Evolutionary conservation across 371 early-diverging fungal genomes (phyloP).

Genomic region (Syncephalastrum racemosum): DNA sequence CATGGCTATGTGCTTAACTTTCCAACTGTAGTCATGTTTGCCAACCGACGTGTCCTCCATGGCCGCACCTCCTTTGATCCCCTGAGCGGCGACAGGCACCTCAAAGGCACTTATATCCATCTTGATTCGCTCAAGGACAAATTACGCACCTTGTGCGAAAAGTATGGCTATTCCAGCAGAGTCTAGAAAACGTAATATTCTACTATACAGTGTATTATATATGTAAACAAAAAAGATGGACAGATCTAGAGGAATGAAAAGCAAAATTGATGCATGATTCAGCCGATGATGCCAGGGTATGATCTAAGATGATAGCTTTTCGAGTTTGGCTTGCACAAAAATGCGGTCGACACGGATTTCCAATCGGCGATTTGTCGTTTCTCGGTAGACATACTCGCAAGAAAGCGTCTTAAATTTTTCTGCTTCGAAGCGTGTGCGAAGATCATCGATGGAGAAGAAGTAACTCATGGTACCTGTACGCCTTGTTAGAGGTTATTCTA

Average conservation of each 20-base stretch:
- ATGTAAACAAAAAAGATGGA: background rate
- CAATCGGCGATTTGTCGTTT: constrained; percentile 79
- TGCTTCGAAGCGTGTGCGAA: constrained; percentile 54
- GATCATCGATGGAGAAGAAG: constrained; percentile 64
- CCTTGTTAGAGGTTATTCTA: constrained; percentile 21
- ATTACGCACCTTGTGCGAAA: constrained; percentile 33
- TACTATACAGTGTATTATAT: background rate
- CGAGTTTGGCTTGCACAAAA: constrained; percentile 87
- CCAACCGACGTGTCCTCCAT: constrained; percentile 84
- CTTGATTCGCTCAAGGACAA: constrained; percentile 81
- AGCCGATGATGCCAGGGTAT: constrained; percentile 4
- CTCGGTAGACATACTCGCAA: constrained; percentile 75
- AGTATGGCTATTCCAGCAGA: constrained; percentile 26
- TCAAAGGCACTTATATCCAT: constrained; percentile 81
- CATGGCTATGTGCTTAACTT: background rate
- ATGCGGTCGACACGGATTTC: constrained; percentile 79
- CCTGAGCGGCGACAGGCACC: constrained; percentile 68
- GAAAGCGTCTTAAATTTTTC: constrained; percentile 71
- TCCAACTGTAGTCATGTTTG: constrained; percentile 61
- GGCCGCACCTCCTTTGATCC: constrained; percentile 81
- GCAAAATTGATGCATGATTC: constrained; percentile 1
- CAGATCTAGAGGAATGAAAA: background rate
- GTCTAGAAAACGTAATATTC: constrained; percentile 12
- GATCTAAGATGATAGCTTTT: constrained; percentile 31
- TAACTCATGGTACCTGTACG: constrained; percentile 57